A percentile compares a stretch with the other conserved stretches of the same genome.
These are phyloP conservation scores for Jaltomata sinuosa DNA, from an alignment of 257 asterid species.

Conservation along the genomic window DNA sequence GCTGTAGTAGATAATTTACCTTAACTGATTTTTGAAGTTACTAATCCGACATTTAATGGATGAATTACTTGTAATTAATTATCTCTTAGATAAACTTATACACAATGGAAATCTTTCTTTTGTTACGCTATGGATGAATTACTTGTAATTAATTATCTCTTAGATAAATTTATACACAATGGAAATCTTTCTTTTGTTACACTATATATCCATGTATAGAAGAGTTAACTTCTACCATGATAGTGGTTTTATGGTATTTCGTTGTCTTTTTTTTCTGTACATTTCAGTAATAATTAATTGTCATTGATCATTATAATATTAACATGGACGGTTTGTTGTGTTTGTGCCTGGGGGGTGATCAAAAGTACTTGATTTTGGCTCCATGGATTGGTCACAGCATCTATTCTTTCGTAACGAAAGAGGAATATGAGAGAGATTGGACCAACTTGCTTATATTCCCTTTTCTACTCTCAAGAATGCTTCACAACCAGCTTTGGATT, in stretches of 20 bases:
- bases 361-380: conserved; percentile 48
- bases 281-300: neutral
- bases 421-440: conserved; percentile 21
- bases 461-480: conserved; percentile 34
- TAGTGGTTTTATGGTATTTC: neutral
- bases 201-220: neutral
- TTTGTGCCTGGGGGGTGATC: neutral
- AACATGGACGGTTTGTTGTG: neutral
- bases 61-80: neutral
- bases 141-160: neutral
- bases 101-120: no score
- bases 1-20: neutral
- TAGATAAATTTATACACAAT: no score
- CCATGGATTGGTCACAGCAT: conserved; percentile 52
- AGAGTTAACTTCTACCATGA: neutral
- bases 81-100: no score
- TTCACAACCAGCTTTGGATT: conserved; percentile 73
- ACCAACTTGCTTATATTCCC: conserved; percentile 36
- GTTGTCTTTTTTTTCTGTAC: neutral
- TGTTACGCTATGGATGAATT: no score
- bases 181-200: no score
- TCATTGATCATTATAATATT: neutral
- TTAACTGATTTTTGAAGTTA: neutral
- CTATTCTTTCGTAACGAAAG: conserved; percentile 23
- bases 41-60: no score